phyloP scores from a whole-genome alignment of 768 basidiomycete genomes.

The Lentinula raphanica region DNA sequence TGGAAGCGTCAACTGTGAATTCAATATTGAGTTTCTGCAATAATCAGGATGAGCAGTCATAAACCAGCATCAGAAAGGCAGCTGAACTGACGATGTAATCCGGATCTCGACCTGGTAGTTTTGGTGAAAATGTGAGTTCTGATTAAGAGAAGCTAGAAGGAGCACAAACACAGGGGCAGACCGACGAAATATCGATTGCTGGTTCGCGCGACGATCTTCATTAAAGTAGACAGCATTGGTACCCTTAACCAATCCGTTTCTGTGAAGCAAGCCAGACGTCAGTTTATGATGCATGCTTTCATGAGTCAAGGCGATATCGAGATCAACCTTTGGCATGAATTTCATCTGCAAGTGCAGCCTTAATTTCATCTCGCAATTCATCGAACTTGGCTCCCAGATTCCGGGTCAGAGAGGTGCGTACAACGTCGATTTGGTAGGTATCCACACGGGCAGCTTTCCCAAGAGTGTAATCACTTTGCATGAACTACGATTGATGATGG shows the following conservation, averaged over 20 bases:
- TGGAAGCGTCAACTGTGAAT: constrained; percentile 29
- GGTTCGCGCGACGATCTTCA: constrained; percentile 7
- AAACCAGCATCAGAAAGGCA: not conserved
- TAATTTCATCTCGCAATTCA: constrained; percentile 10
- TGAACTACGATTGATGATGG: not conserved
- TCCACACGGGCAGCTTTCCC: not conserved
- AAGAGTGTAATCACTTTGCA: constrained; percentile 8
- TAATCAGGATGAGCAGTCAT: not conserved
- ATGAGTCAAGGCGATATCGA: too few species aligned
- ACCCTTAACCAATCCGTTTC: constrained; percentile 8
- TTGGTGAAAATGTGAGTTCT: too few species aligned
- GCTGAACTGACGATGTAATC: not conserved
- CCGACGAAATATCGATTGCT: constrained; percentile 11
- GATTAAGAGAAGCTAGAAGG: not conserved
- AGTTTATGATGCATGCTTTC: too few species aligned
- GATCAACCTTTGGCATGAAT: constrained; percentile 7
- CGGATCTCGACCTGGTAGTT: constrained; percentile 1
- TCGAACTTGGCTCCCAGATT: constrained; percentile 6
- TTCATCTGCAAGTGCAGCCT: constrained; percentile 5
- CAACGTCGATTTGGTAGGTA: constrained; percentile 5
- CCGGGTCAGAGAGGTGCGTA: constrained; percentile 9
- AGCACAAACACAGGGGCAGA: constrained; percentile 8
- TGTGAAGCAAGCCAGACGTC: too few species aligned
- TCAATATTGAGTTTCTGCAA: constrained; percentile 6
- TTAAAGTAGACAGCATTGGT: constrained; percentile 1